Base-by-base conservation (phyloP, 2,329 filamentous ascomycete genomes). In the Cladophialophora psammophila region DNA sequence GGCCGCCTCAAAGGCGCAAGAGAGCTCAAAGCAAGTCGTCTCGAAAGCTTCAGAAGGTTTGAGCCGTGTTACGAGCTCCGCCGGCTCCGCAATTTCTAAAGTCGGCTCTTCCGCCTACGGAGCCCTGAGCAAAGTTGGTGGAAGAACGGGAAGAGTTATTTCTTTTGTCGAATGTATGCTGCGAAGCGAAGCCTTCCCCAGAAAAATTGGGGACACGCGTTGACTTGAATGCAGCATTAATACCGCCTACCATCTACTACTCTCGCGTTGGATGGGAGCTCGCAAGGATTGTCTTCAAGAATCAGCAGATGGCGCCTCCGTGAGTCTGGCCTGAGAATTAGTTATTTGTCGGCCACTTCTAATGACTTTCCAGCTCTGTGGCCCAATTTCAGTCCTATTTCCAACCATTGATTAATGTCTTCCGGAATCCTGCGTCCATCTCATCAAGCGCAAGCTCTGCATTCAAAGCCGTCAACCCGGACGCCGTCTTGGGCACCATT, bases 241-340 rank as follows among this genome's bases (percentile, higher is more conserved):
- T 94, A 74, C 95, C 95, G 74, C 89, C 90, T 70, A 90, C 93
- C 71, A 78, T 96, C 78, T 97, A 97, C 88, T 99, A 98, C 86
- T 89, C 90, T 76, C 91, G 89, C 80, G 94, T 98, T 78, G 91
- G 86, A 75, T 83, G 94, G 72, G 95, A 99, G 86, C 86, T 98
- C 68, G 87, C 87, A 78, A 96, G 92, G 87, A 86, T 97, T 74
- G 88, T 98, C 73, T 93, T 93, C 85, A 88, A 88, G 76, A 90
- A 89, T 80, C 93, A 94, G 82, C 92, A 91, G 84, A 97, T 99
- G 93, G 85, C 86, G 78, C 93, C 93, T 82, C 95, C 95, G 95
- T 99, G 91, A 89, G 94, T 85, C 56, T 54, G 20, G 13, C 40
- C 26, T 36, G 15, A 10, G 6, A 61, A n/a, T 1, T 15, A 31